phyloP scores from a whole-genome alignment of 345 rosid genomes.

The Anastatica hierochuntica region DNA sequence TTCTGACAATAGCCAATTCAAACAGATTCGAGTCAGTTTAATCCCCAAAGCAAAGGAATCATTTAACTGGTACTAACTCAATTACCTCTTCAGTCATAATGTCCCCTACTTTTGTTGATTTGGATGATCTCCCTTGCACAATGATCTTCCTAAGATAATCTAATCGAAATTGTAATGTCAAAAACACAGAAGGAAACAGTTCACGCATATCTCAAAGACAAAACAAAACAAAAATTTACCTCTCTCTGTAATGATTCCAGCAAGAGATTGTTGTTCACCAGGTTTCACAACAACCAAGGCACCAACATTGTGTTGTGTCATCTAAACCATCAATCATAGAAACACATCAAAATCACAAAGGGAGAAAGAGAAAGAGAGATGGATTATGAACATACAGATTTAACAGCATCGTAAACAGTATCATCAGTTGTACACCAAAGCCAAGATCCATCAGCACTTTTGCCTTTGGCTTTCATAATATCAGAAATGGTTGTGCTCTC shows the following conservation, averaged over 20 bases:
- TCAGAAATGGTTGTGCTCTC: not conserved
- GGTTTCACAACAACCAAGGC: not conserved
- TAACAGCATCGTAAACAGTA: not conserved
- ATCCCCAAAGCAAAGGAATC: not conserved
- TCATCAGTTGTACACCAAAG: not conserved
- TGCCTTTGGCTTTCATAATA: not conserved
- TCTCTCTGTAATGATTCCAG: not conserved
- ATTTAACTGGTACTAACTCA: not conserved
- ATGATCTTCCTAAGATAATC: not conserved
- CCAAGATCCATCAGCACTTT: not conserved
- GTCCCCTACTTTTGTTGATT: not conserved
- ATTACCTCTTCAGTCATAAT: not conserved
- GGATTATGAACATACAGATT: not conserved
- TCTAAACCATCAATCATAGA: not conserved
- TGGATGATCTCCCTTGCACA: not conserved
- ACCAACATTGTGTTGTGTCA: not conserved
- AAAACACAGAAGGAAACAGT: too few relatives aligned
- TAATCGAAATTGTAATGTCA: too few relatives aligned
- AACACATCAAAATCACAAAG: not conserved
- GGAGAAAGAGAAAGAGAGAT: not conserved
- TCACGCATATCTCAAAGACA: not conserved
- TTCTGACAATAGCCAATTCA: not conserved
- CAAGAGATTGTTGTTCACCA: not conserved
- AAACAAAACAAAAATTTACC: not conserved
- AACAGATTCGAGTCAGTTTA: not conserved